phyloP scores from a whole-genome alignment of 805 yeast species.

The Candida vartiovaarae region DNA sequence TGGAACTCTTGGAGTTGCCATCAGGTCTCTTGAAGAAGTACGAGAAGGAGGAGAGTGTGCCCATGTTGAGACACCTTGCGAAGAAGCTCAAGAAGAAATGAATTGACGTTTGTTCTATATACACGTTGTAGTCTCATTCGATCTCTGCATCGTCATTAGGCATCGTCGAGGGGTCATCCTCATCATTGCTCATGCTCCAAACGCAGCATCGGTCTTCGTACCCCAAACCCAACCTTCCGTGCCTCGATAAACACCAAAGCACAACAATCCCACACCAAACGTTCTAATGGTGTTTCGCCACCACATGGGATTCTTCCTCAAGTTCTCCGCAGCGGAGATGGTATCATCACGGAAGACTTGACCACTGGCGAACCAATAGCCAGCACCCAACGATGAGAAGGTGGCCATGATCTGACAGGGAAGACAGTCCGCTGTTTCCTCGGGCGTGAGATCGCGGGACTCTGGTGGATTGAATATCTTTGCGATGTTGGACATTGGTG shows the following conservation, averaged over 20 bases:
- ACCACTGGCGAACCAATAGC: conserved; percentile 55
- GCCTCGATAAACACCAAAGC: conserved; percentile 55
- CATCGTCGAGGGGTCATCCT: background rate
- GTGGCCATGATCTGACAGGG: conserved; percentile 68
- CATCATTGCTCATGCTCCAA: conserved; percentile 2
- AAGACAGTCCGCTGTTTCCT: conserved; percentile 46
- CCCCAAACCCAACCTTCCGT: conserved; percentile 57
- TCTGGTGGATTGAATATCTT: conserved; percentile 22
- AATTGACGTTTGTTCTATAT: background rate
- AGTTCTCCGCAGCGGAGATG: conserved; percentile 25
- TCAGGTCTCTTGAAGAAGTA: conserved; percentile 25
- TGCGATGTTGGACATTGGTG: conserved; percentile 19
- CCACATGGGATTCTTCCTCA: conserved; percentile 43
- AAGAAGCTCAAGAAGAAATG: conserved; percentile 23
- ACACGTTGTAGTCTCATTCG: background rate
- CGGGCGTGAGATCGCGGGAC: conserved; percentile 27
- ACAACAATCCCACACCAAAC: conserved; percentile 47
- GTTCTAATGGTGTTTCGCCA: conserved; percentile 52
- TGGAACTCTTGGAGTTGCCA: conserved; percentile 47
- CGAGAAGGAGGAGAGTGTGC: conserved; percentile 25
- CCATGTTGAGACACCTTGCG: conserved; percentile 36
- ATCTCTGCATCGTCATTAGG: background rate
- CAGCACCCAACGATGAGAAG: conserved; percentile 49
- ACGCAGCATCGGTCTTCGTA: conserved; percentile 26
- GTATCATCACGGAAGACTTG: conserved; percentile 42